Percentiles rank a stretch among this genome's conserved stretches.
phyloP scores from a whole-genome alignment of 164 flowering plant genomes.

The Piper betle region DNA sequence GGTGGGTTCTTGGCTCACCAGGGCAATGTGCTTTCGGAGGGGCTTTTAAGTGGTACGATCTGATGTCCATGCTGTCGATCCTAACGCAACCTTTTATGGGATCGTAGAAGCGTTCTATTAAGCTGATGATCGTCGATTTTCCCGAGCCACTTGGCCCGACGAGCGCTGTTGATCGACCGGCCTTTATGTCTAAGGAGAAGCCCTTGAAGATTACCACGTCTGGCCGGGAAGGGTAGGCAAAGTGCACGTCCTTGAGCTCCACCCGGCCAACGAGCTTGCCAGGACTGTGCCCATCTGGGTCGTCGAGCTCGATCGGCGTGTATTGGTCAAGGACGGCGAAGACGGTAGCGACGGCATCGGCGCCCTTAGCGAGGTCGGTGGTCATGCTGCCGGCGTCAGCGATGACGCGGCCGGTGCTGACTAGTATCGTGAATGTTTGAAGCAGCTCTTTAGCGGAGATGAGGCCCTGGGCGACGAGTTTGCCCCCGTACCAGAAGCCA shows the following conservation, averaged over 20 bases:
- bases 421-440: constrained; percentile 17
- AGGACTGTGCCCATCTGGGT: constrained; percentile 11
- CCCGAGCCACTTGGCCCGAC: constrained; percentile 29
- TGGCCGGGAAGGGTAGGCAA: constrained; percentile 20
- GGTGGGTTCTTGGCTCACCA: constrained; percentile 30
- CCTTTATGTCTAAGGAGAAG: constrained; percentile 10
- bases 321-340: constrained; percentile 15
- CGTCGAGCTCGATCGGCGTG: constrained; percentile 15
- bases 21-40: constrained; percentile 15
- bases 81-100: constrained; percentile 16
- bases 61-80: constrained; percentile 21
- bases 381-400: constrained; percentile 27
- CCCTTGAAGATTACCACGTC: constrained; percentile 13
- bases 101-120: constrained; percentile 28
- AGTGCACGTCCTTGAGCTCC: constrained; percentile 18
- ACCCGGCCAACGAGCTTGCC: constrained; percentile 13
- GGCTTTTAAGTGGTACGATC: constrained; percentile 12
- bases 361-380: constrained; percentile 20
- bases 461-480: constrained; percentile 5
- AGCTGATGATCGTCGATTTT: constrained; percentile 22
- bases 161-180: constrained; percentile 18
- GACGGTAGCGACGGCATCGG: constrained; percentile 11
- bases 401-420: constrained; percentile 16
- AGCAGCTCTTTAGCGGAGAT: constrained; percentile 10
- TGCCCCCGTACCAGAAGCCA: constrained; percentile 22